Percentiles rank a stretch among this genome's conserved stretches.
These are phyloP conservation scores for Candida neerlandica DNA, from an alignment of 1,139 yeast genomes.

Conservation along the genomic window DNA sequence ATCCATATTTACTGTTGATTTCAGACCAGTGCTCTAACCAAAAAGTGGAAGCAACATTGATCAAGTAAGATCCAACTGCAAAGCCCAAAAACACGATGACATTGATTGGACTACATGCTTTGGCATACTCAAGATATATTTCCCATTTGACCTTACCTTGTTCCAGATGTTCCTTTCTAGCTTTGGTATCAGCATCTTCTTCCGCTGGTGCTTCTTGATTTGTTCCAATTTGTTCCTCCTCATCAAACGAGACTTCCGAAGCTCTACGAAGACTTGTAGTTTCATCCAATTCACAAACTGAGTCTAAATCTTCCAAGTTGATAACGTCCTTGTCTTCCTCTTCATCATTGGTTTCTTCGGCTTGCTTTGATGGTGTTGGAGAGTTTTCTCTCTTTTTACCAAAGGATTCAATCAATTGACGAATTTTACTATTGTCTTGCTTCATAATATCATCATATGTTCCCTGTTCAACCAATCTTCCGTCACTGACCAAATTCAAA, in stretches of 20 bases:
- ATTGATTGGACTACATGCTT: slow-evolving; percentile 79
- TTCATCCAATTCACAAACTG: slow-evolving; percentile 33
- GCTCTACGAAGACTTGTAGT: slow-evolving; percentile 67
- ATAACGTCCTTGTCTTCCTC: slow-evolving; percentile 15
- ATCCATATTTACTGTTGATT: slow-evolving; percentile 67
- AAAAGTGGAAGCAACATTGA: slow-evolving; percentile 60
- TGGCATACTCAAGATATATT: slow-evolving; percentile 80
- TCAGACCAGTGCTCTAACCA: slow-evolving; percentile 99
- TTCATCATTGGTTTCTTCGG: slow-evolving; percentile 15
- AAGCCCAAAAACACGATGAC: slow-evolving; percentile 58
- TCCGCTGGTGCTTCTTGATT: slow-evolving; percentile 38
- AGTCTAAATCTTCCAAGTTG: slow-evolving; percentile 29
- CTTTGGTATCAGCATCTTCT: slow-evolving; percentile 45
- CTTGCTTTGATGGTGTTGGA: slow-evolving; percentile 13
- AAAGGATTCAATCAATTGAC: slow-evolving; percentile 69
- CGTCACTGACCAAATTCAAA: slow-evolving; percentile 73
- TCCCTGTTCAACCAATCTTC: slow-evolving; percentile 80
- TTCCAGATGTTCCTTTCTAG: slow-evolving; percentile 75
- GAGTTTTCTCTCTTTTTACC: slow-evolving; percentile 53
- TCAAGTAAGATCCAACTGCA: slow-evolving; percentile 56
- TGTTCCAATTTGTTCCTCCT: slow-evolving; percentile 32
- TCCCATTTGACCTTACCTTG: slow-evolving; percentile 94
- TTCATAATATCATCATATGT: slow-evolving; percentile 60
- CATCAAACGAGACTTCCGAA: slow-evolving; percentile 60
- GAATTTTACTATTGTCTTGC: slow-evolving; percentile 56